Evolutionary conservation across 495 filamentous ascomycete species (phyloP), one percentile per base, ranked within the genome.

Genomic region (Xylaria telfairii): DNA sequence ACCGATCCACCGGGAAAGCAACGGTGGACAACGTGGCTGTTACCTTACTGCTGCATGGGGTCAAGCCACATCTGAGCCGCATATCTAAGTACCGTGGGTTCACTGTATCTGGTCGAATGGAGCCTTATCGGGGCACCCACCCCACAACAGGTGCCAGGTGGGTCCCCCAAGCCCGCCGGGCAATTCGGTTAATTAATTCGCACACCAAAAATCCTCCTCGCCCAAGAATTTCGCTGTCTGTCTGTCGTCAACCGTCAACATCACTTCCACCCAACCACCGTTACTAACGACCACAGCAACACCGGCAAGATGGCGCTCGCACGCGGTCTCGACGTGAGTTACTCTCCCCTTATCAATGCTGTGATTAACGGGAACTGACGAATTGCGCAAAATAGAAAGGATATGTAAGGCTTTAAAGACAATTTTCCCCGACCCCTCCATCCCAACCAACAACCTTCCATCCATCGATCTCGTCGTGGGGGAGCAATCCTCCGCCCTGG

Each of bases 271-370:
- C 68, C 56, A 69, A 73, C 73, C 44, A 72, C 53, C 49, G 72
- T 54, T 77, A 78, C 76, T 78, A 77, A 78, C 76, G 65, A 72
- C 63, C 68, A 73, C 76, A 75, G 72, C 74, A 73, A 65, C 37
- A 70, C 49, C 59, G 68, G 28, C 61, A 70, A 65, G 61, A 70
- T 70, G 68, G 68, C 68, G 47, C 37, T 70, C 68, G 68, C 68
- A 70, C 68, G 68, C 59, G 68, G 68, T 70, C 61, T 70, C 61
- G 61, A 70, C 61, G 68, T 70, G 61, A 70, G 68, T 70, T 26
- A 30, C 49, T 53, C 46, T 24, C 26, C 49, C 19, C 28, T 65
- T 21, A 24, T 8, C 19, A 8, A 42, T 28, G 17, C 10, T 24
- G 19, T 53, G 13, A 12, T 59, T 12, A 44, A 21, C 62, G 17